Evolutionary conservation across 306 rosid species (phyloP).

Genomic region (Styphnolobium japonicum): DNA sequence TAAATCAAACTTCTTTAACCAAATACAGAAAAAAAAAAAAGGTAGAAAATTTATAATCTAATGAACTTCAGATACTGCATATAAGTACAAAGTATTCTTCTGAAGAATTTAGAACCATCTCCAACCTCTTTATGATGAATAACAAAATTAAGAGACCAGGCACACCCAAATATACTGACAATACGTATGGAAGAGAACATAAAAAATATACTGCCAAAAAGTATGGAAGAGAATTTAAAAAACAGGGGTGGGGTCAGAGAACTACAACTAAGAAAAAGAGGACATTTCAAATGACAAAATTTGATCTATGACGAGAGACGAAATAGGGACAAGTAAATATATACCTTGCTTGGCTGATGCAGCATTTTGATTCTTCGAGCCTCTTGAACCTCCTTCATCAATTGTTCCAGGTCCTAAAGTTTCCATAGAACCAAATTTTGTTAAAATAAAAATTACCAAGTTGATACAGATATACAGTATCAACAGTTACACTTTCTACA

Average conservation of each 20-base stretch:
- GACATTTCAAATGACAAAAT: background rate
- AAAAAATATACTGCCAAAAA: background rate
- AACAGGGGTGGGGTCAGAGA: background rate
- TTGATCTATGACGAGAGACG: background rate
- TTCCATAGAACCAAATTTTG: conserved; percentile 25
- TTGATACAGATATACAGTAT: background rate
- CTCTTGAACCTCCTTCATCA: conserved; percentile 97
- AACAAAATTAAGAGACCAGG: background rate
- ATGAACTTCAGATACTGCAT: background rate
- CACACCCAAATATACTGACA: background rate
- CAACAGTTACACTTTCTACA: background rate
- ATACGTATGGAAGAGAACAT: background rate
- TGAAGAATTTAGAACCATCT: background rate
- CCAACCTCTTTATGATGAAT: background rate
- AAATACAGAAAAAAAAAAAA: background rate
- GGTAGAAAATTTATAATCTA: background rate
- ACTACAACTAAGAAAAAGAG: background rate
- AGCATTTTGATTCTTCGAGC: conserved; percentile 94
- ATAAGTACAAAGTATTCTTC: background rate
- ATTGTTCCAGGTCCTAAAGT: conserved; percentile 75
- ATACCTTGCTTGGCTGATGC: conserved; percentile 96
- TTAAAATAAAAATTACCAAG: conserved; percentile 20
- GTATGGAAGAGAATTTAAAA: background rate
- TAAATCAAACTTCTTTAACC: background rate
- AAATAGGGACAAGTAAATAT: conserved; percentile 1